Conservation (phyloP, 2,329 filamentous ascomycete genomes). For the Ampelomyces quisqualis region DNA sequence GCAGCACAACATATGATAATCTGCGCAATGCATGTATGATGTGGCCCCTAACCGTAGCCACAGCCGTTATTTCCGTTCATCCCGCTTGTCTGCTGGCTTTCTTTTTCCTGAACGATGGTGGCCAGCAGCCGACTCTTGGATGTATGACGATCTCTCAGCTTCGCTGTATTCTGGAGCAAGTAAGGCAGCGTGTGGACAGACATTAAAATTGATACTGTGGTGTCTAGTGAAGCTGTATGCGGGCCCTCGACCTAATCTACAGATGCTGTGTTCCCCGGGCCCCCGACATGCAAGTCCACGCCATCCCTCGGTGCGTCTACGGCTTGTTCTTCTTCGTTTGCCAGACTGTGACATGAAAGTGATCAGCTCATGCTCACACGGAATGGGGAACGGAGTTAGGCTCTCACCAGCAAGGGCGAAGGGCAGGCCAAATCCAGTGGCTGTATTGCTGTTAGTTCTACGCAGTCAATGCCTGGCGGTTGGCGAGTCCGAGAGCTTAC, state of each 20-base stretch:
- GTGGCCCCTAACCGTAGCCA: too few relatives aligned
- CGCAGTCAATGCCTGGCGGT: conserved; percentile 3
- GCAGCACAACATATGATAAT: too few relatives aligned
- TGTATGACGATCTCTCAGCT: too few relatives aligned
- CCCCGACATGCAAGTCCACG: conserved; percentile 18
- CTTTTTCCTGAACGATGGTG: too few relatives aligned
- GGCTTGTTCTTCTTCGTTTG: conserved; percentile 64
- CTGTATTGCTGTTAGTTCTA: conserved; percentile 50
- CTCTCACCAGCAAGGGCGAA: conserved; percentile 65
- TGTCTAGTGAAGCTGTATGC: conserved; percentile 37
- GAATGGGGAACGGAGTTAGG: neutral
- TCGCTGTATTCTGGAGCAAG: too few relatives aligned
- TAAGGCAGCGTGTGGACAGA: conserved; percentile 21
- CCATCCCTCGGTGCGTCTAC: conserved; percentile 20
- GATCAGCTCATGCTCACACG: conserved; percentile 21
- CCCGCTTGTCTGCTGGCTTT: too few relatives aligned
- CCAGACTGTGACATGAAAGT: conserved; percentile 55
- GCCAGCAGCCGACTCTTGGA: too few relatives aligned
- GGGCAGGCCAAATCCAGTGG: conserved; percentile 59
- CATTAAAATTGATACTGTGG: conserved; percentile 41
- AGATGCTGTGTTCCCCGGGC: conserved; percentile 21
- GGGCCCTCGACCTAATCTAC: conserved; percentile 38
- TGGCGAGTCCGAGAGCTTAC: conserved; percentile 49
- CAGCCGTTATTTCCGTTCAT: too few relatives aligned
- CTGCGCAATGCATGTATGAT: too few relatives aligned